Evolutionary conservation across 2,329 filamentous ascomycete genomes (phyloP).

Genomic region (Parastagonospora avenae): DNA sequence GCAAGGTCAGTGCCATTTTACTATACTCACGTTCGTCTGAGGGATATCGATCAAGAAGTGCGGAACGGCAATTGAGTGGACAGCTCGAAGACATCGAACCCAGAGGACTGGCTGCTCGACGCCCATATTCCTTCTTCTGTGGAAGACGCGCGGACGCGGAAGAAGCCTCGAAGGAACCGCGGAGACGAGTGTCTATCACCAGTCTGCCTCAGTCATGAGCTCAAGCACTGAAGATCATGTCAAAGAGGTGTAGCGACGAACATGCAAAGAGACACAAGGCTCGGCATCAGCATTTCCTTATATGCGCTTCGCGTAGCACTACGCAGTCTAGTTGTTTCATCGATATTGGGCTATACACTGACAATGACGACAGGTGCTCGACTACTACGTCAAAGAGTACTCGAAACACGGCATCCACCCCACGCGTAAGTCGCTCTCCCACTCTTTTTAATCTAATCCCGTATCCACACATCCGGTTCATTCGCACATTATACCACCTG

Average conservation of each 20-base stretch:
- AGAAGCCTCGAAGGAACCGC: background rate
- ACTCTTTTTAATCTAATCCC: background rate
- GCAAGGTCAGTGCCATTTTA: constrained; percentile 55
- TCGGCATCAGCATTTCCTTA: constrained; percentile 10
- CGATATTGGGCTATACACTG: constrained; percentile 15
- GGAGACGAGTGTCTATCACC: background rate
- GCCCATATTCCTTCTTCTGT: background rate
- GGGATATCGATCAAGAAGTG: background rate
- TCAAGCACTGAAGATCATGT: background rate
- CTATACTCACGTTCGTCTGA: background rate
- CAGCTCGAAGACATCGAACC: background rate
- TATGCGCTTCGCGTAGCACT: constrained; percentile 2
- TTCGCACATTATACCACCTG: background rate
- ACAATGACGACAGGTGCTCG: constrained; percentile 61
- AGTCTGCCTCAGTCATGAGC: no score
- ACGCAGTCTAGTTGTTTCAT: constrained; percentile 6
- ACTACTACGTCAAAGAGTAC: constrained; percentile 78
- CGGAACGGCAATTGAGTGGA: background rate
- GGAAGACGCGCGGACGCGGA: background rate
- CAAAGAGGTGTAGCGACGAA: background rate
- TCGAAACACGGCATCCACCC: constrained; percentile 74
- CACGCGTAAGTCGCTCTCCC: constrained; percentile 57
- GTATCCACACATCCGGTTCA: background rate
- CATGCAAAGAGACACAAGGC: background rate
- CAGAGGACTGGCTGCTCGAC: background rate